Conservation (phyloP, 1,284 basidiomycete genomes). For the Puccinia coronata region DNA sequence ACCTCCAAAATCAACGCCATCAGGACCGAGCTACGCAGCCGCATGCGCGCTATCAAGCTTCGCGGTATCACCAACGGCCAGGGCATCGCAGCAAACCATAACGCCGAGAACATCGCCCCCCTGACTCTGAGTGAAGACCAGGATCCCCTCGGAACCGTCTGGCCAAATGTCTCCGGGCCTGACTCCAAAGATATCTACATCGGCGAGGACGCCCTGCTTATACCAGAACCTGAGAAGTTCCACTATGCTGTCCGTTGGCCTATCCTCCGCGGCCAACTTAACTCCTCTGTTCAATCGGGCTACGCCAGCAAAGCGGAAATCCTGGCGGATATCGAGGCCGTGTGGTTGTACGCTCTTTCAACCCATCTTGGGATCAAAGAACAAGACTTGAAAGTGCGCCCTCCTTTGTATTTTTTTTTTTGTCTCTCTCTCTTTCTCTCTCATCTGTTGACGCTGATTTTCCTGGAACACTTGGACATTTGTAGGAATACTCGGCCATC, state of each 20-base stretch:
- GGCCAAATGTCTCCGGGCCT: constrained; percentile 67
- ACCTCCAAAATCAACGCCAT: constrained; percentile 73
- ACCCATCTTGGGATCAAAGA: constrained; percentile 68
- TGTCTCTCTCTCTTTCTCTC: too few species aligned
- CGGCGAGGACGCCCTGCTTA: constrained; percentile 74
- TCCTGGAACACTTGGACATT: too few species aligned
- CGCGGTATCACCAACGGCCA: constrained; percentile 74
- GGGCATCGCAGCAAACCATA: constrained; percentile 68
- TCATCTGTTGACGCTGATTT: too few species aligned
- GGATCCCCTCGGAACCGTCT: constrained; percentile 76
- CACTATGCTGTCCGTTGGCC: constrained; percentile 77
- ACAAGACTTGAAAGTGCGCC: constrained; percentile 67
- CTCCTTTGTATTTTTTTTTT: too few species aligned
- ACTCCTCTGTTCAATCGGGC: constrained; percentile 67
- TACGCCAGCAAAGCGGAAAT: constrained; percentile 71
- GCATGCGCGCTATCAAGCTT: constrained; percentile 86
- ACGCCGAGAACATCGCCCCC: constrained; percentile 63
- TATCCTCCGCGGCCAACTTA: constrained; percentile 73
- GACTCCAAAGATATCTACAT: constrained; percentile 62
- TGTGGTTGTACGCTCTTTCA: constrained; percentile 68
- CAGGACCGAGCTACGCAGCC: constrained; percentile 71
- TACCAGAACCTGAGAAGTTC: constrained; percentile 69
- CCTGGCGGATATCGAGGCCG: constrained; percentile 74
- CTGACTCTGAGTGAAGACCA: constrained; percentile 78
- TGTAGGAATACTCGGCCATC: constrained; percentile 79